Base-by-base conservation (phyloP, 75 land plant species). In the Sequoiadendron giganteum region DNA sequence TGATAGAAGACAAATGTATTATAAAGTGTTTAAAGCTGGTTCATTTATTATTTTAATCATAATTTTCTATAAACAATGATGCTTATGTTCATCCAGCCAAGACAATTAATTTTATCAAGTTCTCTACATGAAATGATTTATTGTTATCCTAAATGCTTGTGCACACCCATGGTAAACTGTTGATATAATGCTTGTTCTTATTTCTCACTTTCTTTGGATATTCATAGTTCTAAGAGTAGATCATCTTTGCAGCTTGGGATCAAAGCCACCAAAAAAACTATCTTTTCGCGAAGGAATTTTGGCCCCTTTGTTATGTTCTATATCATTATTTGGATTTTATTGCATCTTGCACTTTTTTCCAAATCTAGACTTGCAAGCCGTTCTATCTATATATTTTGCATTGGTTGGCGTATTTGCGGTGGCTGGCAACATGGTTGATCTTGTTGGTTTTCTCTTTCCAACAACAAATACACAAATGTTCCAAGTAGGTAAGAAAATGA, bases 261-360 rank as follows among this genome's bases (percentile, higher is more conserved):
- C 80, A 80, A 90, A 86, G 28, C 92, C 91, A 40, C 87, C 93
- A 30, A 92, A 92, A 86, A 88, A 85, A 43, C 81, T 92, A 32
- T 87, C 92, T 30, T 83, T 91, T 75, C 87, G 89, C 52, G 92
- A 92, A 85, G 93, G 93, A 39, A 88, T 92, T 49, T 92, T 88
- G 48, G 90, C 86, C 25, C 93, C 93, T 25, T 43, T 92, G 84
- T 61, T 91, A 7, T 87, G 88, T 76, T 92, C 93, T 54, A 48
- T 85, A 19, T 91, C 93, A 25, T 90, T 92, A 30, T 92, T 92
- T 83, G 92, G 93, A 30, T 91, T 92, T 84, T 92, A 92, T 87
- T 87, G 90, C 83, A 75, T 91, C 56, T 87, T 92, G 87, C 92
- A 89, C 52, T 91, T 92, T 75, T 91, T 91, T 87, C 93, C 93